Conservation (phyloP, 2,329 filamentous ascomycete genomes). For the Pestalotiopsis sp. region DNA sequence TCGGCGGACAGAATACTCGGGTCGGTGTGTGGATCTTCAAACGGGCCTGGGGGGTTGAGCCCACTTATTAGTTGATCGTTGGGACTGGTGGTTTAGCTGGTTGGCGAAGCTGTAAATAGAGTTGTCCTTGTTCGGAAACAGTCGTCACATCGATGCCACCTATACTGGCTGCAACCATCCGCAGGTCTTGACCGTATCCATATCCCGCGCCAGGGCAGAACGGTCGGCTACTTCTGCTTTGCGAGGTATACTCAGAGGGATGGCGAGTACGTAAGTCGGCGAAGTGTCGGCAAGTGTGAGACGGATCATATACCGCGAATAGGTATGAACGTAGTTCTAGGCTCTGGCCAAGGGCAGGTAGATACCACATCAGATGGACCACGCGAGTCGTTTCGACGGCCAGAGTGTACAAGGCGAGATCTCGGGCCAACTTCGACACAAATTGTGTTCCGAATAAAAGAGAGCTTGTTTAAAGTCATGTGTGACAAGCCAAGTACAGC, state of each 20-base stretch:
- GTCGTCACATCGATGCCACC: background rate
- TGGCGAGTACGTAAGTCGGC: background rate
- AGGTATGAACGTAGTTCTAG: background rate
- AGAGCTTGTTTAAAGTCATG: constrained; percentile 3
- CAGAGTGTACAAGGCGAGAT: constrained; percentile 17
- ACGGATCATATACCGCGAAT: background rate
- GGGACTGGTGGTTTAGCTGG: background rate
- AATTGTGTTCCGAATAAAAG: constrained; percentile 32
- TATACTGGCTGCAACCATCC: background rate
- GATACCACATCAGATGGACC: constrained; percentile 8
- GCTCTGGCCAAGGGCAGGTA: background rate
- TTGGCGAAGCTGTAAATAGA: background rate
- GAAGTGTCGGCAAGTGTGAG: background rate
- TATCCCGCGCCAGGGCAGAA: background rate
- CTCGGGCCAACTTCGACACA: constrained; percentile 34
- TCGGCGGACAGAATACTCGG: background rate
- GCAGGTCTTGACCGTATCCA: background rate
- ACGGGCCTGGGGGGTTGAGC: background rate
- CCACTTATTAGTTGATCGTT: background rate
- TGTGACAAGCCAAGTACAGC: background rate
- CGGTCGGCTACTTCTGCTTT: no score
- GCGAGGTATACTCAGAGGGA: no score
- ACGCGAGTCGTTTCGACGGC: background rate
- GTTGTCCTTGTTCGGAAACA: background rate
- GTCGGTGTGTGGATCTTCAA: background rate